Evolutionary conservation across 2,329 filamentous ascomycete genomes (phyloP).

Genomic region (Trichoderma simmonsii): DNA sequence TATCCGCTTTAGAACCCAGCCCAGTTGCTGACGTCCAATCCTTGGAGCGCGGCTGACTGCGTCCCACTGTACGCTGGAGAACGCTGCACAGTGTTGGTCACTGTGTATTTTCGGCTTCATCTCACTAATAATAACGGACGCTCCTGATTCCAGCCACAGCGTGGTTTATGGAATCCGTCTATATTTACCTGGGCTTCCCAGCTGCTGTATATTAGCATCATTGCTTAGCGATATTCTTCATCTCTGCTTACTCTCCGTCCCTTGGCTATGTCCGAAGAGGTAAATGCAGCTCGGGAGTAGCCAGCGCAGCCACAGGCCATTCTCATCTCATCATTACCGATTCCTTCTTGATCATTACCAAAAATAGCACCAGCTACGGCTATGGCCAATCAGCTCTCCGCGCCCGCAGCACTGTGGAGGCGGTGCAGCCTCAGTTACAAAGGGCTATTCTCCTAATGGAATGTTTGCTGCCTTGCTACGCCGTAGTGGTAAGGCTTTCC

Average conservation of each 20-base stretch:
- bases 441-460: not conserved
- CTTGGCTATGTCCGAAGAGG: not conserved
- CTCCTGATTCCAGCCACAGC: constrained; percentile 14
- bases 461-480: not conserved
- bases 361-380: constrained; percentile 15
- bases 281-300: not conserved
- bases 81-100: not conserved
- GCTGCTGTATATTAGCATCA: not conserved
- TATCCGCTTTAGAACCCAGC: constrained; percentile 17
- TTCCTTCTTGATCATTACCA: constrained; percentile 4
- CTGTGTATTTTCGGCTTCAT: not conserved
- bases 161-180: not conserved
- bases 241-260: not conserved
- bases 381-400: not conserved
- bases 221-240: constrained; percentile 7
- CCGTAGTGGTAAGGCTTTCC: constrained; percentile 8
- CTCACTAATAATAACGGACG: not conserved
- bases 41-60: constrained; percentile 17
- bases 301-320: constrained; percentile 10
- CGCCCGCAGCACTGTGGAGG: constrained; percentile 13
- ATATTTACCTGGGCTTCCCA: not conserved
- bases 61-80: constrained; percentile 11
- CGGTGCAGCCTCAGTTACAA: constrained; percentile 13
- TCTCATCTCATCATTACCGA: constrained; percentile 14
- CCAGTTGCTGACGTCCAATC: constrained; percentile 19